These are phyloP conservation scores for Coemansia biformis DNA, from an alignment of 192 early-diverging fungal genomes.

Conservation along the genomic window DNA sequence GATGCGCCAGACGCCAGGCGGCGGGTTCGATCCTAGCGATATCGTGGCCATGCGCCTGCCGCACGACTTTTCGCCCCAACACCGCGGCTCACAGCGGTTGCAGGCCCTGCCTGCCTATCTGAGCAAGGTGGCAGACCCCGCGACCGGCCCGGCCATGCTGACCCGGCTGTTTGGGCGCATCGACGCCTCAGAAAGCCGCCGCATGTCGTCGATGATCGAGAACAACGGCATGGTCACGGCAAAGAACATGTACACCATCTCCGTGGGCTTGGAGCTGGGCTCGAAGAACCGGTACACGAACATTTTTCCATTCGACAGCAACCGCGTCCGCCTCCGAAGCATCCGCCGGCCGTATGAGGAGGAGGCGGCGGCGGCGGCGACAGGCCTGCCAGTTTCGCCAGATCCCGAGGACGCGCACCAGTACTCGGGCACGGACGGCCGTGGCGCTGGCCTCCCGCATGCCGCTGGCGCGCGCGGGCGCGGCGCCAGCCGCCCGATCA, in stretches of 20 bases:
- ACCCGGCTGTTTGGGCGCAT: constrained; percentile 50
- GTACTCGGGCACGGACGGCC: no score
- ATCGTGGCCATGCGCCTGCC: constrained; percentile 38
- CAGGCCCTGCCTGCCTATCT: constrained; percentile 27
- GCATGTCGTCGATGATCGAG: constrained; percentile 64
- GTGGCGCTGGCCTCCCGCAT: no score
- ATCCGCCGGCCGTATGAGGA: constrained; percentile 13
- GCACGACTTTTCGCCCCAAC: constrained; percentile 19
- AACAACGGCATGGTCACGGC: constrained; percentile 48
- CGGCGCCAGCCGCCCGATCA: constrained; percentile 17
- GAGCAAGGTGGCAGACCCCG: constrained; percentile 19
- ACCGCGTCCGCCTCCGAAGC: constrained; percentile 49
- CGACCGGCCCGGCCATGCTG: constrained; percentile 25
- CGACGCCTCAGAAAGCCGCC: constrained; percentile 61
- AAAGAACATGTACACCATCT: constrained; percentile 62
- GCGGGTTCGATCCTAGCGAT: constrained; percentile 28
- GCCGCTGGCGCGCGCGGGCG: no score
- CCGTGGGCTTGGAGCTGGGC: constrained; percentile 60
- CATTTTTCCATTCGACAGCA: constrained; percentile 75
- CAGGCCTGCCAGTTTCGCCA: no score
- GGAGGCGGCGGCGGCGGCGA: no score
- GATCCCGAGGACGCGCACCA: no score
- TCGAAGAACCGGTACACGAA: constrained; percentile 80
- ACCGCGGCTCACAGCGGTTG: constrained; percentile 28
- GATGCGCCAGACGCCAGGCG: constrained; percentile 44